Base-by-base conservation (phyloP, 208 protist species). In the Naegleria gruberi region DNA sequence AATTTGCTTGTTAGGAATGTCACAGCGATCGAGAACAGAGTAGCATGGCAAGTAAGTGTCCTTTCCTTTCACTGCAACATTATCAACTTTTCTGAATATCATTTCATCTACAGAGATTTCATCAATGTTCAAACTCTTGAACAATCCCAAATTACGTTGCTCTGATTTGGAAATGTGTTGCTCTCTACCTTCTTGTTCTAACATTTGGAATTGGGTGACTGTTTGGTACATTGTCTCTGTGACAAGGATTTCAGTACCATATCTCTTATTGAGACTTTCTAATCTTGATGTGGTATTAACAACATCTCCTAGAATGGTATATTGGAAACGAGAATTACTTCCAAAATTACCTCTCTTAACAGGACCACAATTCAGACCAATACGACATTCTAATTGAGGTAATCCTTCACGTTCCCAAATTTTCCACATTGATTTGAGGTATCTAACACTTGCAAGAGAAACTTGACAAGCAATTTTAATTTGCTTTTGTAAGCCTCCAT, bases 261-360 rank as follows among this genome's bases (percentile, higher is more conserved):
- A 91, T n/a, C n/a, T 23, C 47, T 91, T 91, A 47, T 90, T 91
- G 8, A 91, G 51, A 0, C 17, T 23, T 55, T 91, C 90, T 6
- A 92, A 12, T 42, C 90, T 82, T 34, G n/a, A 83, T 6, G 91
- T 51, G 5, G 89, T 41, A 37, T 92, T 92, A 0, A 92, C 91
- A 57, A n/a, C 8, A n/a, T 92, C 91, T 42, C 91, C 91, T 8
- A 92, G 12, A 30, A 92, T 42, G 6, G 91, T 92, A 23, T 84
- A 92, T 26, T 92, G 8, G 55, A 92, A 77, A 12, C 90, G 0
- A 7, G 57, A 44, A 30, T 26, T 10, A 17, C 17, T 40, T 26
- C 91, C 91, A 74, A 92, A 42, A 17, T 90, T 92, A 40, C 91
- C 91, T 19, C 4, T 30, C 19, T 92, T n/a, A 42, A 88, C 46